Conservation (phyloP, 2,329 filamentous ascomycete genomes). For the Mycosphaerelloides madeirae region DNA sequence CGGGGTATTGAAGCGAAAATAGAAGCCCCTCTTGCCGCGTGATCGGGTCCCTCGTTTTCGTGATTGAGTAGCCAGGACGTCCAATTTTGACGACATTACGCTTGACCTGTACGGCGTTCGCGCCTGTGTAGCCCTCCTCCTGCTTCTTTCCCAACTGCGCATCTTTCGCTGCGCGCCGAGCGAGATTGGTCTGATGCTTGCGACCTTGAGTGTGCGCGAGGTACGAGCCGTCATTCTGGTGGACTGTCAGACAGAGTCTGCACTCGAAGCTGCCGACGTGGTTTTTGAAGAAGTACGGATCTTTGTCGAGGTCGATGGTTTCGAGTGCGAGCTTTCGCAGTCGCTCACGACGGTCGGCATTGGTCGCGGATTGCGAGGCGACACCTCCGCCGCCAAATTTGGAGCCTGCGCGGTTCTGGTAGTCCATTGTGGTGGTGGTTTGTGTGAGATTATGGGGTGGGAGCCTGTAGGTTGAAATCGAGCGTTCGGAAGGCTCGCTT, state of each 20-base stretch:
- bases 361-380: constrained; percentile 86
- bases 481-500: constrained; percentile 2
- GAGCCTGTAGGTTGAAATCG: background rate
- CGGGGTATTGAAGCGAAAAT: constrained; percentile 95
- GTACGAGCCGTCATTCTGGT: constrained; percentile 98
- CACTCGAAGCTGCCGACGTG: constrained; percentile 98
- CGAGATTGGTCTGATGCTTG: constrained; percentile 98
- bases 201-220: constrained; percentile 97
- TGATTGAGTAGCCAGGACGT: constrained; percentile 94
- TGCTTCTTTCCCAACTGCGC: constrained; percentile 75
- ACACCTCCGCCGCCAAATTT: constrained; percentile 98
- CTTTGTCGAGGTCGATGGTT: constrained; percentile 98
- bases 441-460: background rate
- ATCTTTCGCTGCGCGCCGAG: constrained; percentile 89
- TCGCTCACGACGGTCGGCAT: constrained; percentile 94
- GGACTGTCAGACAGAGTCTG: constrained; percentile 90
- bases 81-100: constrained; percentile 92
- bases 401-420: constrained; percentile 86
- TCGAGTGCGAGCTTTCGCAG: constrained; percentile 97
- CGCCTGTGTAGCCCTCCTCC: constrained; percentile 60
- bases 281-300: constrained; percentile 99
- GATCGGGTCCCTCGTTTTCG: constrained; percentile 84
- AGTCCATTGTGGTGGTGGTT: constrained; percentile 24
- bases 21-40: constrained; percentile 83
- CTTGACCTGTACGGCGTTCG: constrained; percentile 66